A percentile compares a stretch with the other conserved stretches of the same genome.
Evolutionary conservation across 495 filamentous ascomycete genomes (phyloP).

Genomic region (Chaetomium cochliodes): DNA sequence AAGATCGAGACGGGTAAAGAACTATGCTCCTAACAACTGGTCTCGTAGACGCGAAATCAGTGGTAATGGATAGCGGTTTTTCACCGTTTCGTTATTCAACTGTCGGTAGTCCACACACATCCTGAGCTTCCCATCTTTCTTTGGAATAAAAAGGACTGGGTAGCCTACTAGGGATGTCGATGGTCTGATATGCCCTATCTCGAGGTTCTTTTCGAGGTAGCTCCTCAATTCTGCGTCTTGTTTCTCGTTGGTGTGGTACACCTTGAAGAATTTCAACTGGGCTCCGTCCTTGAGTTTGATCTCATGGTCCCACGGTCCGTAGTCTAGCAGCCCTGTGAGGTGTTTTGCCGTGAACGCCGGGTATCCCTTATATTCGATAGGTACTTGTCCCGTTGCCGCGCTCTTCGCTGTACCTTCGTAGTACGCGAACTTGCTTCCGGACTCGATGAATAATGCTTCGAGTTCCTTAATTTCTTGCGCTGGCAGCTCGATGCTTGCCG

Average conservation of each 20-base stretch:
- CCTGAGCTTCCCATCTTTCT: slow-evolving; percentile 12
- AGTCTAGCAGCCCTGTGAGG: slow-evolving; percentile 2
- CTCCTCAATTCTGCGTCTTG: neutral
- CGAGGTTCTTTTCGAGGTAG: slow-evolving; percentile 7
- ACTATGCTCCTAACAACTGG: neutral
- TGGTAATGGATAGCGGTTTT: slow-evolving; percentile 15
- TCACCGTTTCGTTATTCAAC: slow-evolving; percentile 10
- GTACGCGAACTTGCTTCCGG: neutral
- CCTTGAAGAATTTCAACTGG: slow-evolving; percentile 8
- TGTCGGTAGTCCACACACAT: slow-evolving; percentile 11
- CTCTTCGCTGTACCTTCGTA: neutral
- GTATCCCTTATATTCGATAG: neutral
- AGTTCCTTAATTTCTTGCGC: too few species aligned
- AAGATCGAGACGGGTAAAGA: slow-evolving; percentile 8
- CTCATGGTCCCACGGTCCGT: slow-evolving; percentile 9
- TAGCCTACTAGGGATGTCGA: neutral
- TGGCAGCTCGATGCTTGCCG: too few species aligned
- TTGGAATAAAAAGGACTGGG: slow-evolving; percentile 11
- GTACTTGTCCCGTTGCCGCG: neutral
- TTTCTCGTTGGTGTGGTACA: neutral
- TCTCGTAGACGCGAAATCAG: slow-evolving; percentile 5
- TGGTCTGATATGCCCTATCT: neutral
- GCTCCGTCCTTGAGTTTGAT: slow-evolving; percentile 12
- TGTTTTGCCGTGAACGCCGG: slow-evolving; percentile 11
- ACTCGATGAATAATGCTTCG: too few species aligned